These are phyloP conservation scores for Colletotrichum liriopes DNA, from an alignment of 2,329 filamentous ascomycete species.

Conservation along the genomic window DNA sequence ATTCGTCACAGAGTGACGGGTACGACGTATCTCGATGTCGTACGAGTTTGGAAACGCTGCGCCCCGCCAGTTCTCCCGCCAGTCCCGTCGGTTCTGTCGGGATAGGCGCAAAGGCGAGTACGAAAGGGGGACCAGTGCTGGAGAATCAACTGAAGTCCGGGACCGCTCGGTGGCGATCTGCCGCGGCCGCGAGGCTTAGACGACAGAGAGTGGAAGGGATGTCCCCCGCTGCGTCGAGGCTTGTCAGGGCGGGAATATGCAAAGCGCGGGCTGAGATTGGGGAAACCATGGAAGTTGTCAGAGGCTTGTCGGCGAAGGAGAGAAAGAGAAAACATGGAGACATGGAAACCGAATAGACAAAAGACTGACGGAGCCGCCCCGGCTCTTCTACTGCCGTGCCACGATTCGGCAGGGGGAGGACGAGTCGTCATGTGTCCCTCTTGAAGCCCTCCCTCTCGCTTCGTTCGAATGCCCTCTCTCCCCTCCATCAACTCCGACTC, in stretches of 20 bases:
- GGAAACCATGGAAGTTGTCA: not conserved
- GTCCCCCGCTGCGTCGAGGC: not conserved
- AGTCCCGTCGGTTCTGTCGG: not conserved
- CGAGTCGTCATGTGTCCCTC: slow-evolving; percentile 22
- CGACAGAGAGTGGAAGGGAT: not conserved
- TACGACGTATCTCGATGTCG: not conserved
- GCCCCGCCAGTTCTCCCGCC: slow-evolving; percentile 2
- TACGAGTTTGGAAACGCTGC: slow-evolving; percentile 24
- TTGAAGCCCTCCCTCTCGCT: not conserved
- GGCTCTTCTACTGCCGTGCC: slow-evolving; percentile 13
- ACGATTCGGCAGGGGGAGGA: not conserved
- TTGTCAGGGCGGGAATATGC: not conserved
- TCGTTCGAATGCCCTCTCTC: not conserved
- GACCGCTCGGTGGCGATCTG: slow-evolving; percentile 7
- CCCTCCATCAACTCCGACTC: not conserved
- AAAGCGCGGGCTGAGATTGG: not conserved
- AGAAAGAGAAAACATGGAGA: not conserved
- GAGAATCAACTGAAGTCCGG: too few relatives aligned
- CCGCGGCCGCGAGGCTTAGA: slow-evolving; percentile 8
- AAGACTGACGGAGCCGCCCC: not conserved
- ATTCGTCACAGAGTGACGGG: not conserved
- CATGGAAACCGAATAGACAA: not conserved
- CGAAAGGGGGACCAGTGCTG: not conserved
- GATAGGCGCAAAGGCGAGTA: too few relatives aligned
- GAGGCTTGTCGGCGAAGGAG: not conserved